These are phyloP conservation scores for Thecaphora thlaspeos DNA, from an alignment of 1,284 basidiomycete species.

Conservation along the genomic window DNA sequence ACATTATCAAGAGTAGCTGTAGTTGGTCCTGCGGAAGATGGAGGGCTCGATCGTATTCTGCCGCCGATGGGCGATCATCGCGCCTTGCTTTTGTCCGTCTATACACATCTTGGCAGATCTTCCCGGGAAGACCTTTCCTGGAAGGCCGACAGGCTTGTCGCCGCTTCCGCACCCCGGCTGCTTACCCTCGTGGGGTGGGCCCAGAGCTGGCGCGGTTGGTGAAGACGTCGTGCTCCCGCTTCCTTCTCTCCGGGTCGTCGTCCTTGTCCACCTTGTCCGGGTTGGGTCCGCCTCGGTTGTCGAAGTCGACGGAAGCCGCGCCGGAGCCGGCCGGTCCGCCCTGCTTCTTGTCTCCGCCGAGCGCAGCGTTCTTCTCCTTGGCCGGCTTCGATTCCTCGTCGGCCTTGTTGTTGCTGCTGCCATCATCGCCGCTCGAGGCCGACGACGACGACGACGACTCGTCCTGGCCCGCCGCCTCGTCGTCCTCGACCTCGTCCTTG, in stretches of 20 bases:
- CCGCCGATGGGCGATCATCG: no score
- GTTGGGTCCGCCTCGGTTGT: neutral
- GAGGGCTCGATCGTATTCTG: no score
- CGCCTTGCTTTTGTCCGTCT: no score
- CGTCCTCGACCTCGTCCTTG: conserved; percentile 66
- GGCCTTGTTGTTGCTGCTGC: no score
- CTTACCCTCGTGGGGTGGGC: neutral
- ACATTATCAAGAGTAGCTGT: no score
- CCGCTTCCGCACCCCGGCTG: no score
- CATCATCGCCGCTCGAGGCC: no score
- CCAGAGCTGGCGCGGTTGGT: neutral
- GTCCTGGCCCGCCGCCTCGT: conserved; percentile 40
- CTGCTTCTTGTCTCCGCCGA: neutral
- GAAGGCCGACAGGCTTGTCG: no score
- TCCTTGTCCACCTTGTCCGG: neutral
- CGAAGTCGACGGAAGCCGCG: neutral
- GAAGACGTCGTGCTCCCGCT: neutral
- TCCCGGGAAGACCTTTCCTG: no score
- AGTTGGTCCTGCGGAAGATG: no score
- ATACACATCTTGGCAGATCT: no score
- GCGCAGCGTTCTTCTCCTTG: neutral
- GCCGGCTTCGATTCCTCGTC: neutral
- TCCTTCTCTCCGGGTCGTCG: neutral
- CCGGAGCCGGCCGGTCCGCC: neutral
- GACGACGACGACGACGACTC: conserved; percentile 1